phyloP scores from a whole-genome alignment of 192 early-diverging fungal species.

The Endogone sp. region DNA sequence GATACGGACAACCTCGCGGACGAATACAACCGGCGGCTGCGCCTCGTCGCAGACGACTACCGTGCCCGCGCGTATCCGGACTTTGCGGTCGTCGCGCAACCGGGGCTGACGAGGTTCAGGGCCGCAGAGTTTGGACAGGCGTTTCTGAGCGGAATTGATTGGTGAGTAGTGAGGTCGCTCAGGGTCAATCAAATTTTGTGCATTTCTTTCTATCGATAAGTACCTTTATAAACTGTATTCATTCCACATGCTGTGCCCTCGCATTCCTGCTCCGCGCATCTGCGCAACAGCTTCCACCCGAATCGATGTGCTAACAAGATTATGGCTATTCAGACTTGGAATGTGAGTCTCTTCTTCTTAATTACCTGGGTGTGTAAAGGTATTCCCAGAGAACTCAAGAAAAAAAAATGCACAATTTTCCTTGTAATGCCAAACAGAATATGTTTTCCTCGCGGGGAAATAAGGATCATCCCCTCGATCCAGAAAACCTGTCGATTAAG shows the following conservation, averaged over 20 bases:
- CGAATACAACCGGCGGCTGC: conserved; percentile 27
- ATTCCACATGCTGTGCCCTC: no score
- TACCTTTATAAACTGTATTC: no score
- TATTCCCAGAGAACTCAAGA: no score
- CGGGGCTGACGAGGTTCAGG: conserved; percentile 40
- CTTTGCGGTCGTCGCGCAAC: conserved; percentile 40
- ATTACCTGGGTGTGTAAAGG: no score
- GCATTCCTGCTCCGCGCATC: no score
- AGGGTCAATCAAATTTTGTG: neutral
- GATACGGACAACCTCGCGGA: conserved; percentile 23
- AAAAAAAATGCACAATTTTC: no score
- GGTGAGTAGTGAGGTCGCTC: conserved; percentile 24
- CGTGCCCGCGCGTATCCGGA: conserved; percentile 9
- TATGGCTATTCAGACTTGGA: conserved; percentile 50
- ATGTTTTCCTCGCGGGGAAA: no score
- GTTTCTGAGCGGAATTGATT: conserved; percentile 48
- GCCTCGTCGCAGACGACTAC: conserved; percentile 25
- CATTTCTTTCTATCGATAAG: neutral
- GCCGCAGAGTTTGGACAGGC: conserved; percentile 40
- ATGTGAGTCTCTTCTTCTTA: conserved; percentile 28
- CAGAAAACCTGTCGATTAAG: no score
- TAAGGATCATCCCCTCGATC: no score
- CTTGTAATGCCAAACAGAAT: no score
- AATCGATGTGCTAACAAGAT: conserved; percentile 52
- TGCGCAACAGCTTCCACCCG: conserved; percentile 43